Percentiles rank a stretch among this genome's conserved stretches.
Conservation (phyloP, 1,284 basidiomycete species). For the Quambalaria eucalypti region DNA sequence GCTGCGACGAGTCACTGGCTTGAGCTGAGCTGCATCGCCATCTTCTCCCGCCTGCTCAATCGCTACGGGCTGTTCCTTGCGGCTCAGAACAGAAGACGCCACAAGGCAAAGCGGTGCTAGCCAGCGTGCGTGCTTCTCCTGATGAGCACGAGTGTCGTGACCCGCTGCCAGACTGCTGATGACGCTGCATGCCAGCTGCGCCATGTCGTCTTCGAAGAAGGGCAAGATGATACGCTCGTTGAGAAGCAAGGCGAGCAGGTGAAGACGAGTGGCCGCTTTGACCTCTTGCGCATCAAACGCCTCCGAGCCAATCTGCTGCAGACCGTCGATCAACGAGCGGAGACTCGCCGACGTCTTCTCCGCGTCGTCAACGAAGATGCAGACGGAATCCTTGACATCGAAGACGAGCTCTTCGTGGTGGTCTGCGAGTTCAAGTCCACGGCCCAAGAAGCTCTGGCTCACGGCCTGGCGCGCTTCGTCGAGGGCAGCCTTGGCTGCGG, state of each 20-base stretch:
- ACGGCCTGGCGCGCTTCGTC: constrained; percentile 61
- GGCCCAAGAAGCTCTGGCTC: constrained; percentile 16
- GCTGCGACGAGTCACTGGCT: background rate
- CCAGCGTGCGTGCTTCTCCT: constrained; percentile 54
- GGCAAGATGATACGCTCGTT: constrained; percentile 60
- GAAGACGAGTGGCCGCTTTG: constrained; percentile 63
- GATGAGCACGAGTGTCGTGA: constrained; percentile 6
- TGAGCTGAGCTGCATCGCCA: background rate
- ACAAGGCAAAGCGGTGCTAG: constrained; percentile 70
- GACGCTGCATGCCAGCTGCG: constrained; percentile 11
- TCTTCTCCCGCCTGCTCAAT: background rate
- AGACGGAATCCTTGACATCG: constrained; percentile 55
- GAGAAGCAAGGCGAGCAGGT: constrained; percentile 72
- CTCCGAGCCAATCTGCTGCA: constrained; percentile 16
- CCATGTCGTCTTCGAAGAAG: constrained; percentile 55
- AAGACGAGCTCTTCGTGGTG: constrained; percentile 78
- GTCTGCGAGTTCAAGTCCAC: constrained; percentile 65
- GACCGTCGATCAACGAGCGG: background rate
- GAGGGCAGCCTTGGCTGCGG: constrained; percentile 48
- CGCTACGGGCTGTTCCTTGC: constrained; percentile 38
- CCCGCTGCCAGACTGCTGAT: constrained; percentile 9
- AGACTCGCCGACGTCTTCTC: background rate
- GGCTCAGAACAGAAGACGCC: constrained; percentile 66
- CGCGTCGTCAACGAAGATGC: constrained; percentile 15
- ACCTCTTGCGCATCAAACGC: constrained; percentile 16